Evolutionary conservation across 192 early-diverging fungal species (phyloP).

Genomic region (Backusella parvicylindrica): DNA sequence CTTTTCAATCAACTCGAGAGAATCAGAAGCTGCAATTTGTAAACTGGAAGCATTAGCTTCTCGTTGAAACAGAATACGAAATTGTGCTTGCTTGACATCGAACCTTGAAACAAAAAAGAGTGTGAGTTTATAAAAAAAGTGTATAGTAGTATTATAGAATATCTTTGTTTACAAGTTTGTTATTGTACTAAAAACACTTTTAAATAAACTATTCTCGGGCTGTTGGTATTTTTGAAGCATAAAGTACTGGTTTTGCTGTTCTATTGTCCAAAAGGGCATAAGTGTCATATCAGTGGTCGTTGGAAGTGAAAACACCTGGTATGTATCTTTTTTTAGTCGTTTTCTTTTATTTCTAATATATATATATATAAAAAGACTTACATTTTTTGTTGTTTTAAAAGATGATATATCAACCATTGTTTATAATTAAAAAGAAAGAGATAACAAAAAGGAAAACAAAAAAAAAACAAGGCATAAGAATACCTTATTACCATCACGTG

Average conservation of each 20-base stretch:
- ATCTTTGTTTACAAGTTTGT: conserved; percentile 70
- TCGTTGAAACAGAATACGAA: conserved; percentile 75
- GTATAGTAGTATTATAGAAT: neutral
- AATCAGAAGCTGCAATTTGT: conserved; percentile 78
- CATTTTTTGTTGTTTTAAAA: conserved; percentile 1
- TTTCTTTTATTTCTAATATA: neutral
- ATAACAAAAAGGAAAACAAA: neutral
- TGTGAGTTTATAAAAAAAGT: neutral
- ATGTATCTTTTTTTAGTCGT: neutral
- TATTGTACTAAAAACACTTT: conserved; percentile 79
- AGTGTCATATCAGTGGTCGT: conserved; percentile 43
- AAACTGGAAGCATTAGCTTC: conserved; percentile 52
- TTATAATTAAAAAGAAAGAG: neutral
- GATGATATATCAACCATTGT: neutral
- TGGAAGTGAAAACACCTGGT: conserved; percentile 41
- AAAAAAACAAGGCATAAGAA: neutral
- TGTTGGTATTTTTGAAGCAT: conserved; percentile 64
- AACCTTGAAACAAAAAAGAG: conserved; percentile 49
- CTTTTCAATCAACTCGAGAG: conserved; percentile 69
- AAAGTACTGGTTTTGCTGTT: conserved; percentile 57
- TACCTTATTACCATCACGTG: neutral
- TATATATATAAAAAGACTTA: neutral
- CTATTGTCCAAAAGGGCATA: conserved; percentile 65
- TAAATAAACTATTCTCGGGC: conserved; percentile 51
- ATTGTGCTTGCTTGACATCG: conserved; percentile 88